Base-by-base conservation (phyloP, 2,329 filamentous ascomycete species). In the Sclerotinia minor region DNA sequence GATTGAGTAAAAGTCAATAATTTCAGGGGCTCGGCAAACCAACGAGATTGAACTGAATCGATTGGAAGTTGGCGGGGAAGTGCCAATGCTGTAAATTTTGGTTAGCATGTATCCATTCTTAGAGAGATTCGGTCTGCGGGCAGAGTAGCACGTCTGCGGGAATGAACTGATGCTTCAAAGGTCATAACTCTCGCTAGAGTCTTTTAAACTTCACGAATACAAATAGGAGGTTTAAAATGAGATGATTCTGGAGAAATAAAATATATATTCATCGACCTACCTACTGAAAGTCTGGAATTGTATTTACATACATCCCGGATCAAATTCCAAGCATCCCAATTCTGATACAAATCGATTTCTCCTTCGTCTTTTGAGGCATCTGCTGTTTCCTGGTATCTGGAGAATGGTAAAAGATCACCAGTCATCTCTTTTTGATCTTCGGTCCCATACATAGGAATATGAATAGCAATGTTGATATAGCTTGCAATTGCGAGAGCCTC, bases 311-410 rank as follows among this genome's bases (percentile, higher is more conserved):
- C 83, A 65, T 89, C 89, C 65, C 95, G 86, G 75, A 99, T 90
- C 29, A 89, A 84, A 77, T 99, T 90, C 95, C 95, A 99, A 1
- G 91, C 89, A 79, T 98, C 94, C 96, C 96, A 99, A 2, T 89
- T 85, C 65, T 89, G 89, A 78, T 92, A 95, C 0, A 91, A 78
- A 74, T 94, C 90, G 69, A 89, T 81, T 29, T 87, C 83, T 49
- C 71, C 71, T 44, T 82, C 80, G 8, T 75, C 74, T 45, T 78
- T 72, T 6, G 72, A 74, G 50, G 82, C 77, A 13, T 79, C 70
- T 38, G 78, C 70, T 61, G 78, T 73, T 78, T 65, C 65, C 67
- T 72, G n/a, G 69, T 73, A 59, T 72, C 72, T 75, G 38, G 77
- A 74, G 68, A 75, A 75, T 60, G 73, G 73, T 64, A 68, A 67